Percentiles rank a stretch among this genome's conserved stretches.
Conservation (phyloP, 768 basidiomycete species). For the Sistotremastrum suecicum region DNA sequence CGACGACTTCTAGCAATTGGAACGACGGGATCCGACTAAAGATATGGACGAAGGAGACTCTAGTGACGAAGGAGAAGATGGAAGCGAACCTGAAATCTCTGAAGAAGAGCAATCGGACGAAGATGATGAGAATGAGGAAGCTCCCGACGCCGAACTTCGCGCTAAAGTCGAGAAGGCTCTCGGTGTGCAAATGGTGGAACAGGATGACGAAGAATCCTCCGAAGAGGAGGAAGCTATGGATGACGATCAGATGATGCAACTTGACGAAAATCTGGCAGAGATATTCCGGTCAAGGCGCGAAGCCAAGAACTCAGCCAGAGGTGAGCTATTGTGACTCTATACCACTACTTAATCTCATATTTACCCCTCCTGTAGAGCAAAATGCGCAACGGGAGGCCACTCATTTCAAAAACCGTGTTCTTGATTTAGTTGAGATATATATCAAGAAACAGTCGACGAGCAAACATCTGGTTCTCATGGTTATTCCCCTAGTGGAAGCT, state of each 20-base stretch:
- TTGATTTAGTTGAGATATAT: slow-evolving; percentile 87
- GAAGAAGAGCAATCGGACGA: slow-evolving; percentile 39
- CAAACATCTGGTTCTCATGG: slow-evolving; percentile 46
- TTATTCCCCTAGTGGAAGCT: slow-evolving; percentile 69
- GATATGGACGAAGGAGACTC: slow-evolving; percentile 15
- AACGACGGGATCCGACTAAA: slow-evolving; percentile 45
- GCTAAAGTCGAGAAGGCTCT: slow-evolving; percentile 50
- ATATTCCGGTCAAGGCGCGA: slow-evolving; percentile 62
- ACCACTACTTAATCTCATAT: not conserved
- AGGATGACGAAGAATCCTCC: slow-evolving; percentile 33
- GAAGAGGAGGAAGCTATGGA: slow-evolving; percentile 69
- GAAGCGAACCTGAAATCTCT: slow-evolving; percentile 18
- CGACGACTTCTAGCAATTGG: slow-evolving; percentile 54
- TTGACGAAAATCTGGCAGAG: slow-evolving; percentile 83
- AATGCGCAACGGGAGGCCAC: slow-evolving; percentile 78
- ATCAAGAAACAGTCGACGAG: slow-evolving; percentile 67
- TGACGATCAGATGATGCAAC: slow-evolving; percentile 96
- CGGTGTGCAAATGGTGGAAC: slow-evolving; percentile 41
- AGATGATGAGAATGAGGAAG: slow-evolving; percentile 26
- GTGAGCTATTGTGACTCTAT: slow-evolving; percentile 23
- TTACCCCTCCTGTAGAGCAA: slow-evolving; percentile 25
- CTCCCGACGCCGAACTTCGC: slow-evolving; percentile 37
- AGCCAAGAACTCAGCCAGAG: slow-evolving; percentile 50
- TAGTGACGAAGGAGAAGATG: slow-evolving; percentile 19
- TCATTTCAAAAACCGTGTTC: slow-evolving; percentile 91